phyloP scores from a whole-genome alignment of 2,329 filamentous ascomycete genomes.

The Colletotrichum chrysophilum region DNA sequence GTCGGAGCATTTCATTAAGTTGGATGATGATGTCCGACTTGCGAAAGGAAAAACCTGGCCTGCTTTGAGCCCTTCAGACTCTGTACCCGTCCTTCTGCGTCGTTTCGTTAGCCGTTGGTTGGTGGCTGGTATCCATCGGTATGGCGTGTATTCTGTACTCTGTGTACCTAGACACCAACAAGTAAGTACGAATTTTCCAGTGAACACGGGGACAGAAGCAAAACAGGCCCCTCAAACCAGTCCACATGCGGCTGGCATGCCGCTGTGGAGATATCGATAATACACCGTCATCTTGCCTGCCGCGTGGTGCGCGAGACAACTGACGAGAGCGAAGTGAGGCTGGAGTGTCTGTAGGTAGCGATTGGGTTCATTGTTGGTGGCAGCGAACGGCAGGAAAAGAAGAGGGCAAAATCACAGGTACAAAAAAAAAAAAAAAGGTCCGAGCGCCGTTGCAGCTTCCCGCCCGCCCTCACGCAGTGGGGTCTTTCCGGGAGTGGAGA shows the following conservation, averaged over 20 bases:
- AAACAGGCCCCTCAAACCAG: not conserved
- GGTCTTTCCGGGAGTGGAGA: not conserved
- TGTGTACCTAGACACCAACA: not conserved
- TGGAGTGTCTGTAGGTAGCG: not conserved
- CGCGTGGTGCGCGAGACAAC: not conserved
- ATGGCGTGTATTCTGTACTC: not conserved
- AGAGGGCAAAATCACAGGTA: not conserved
- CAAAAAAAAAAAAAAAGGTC: not conserved
- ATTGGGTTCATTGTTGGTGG: not conserved
- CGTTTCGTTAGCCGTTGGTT: not conserved
- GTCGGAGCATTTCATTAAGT: slow-evolving; percentile 20
- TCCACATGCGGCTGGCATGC: not conserved
- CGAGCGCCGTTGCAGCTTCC: slow-evolving; percentile 7
- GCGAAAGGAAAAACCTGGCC: not conserved
- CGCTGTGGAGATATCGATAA: not conserved
- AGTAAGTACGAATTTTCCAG: not conserved
- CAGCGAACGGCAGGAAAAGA: not conserved
- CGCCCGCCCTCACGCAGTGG: not conserved
- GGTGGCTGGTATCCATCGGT: not conserved
- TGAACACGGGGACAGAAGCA: not conserved
- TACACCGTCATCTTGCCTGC: not conserved
- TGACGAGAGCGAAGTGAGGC: not conserved
- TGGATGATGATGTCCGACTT: slow-evolving; percentile 13
- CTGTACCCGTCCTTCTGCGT: not conserved
- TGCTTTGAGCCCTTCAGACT: not conserved